Conservation (phyloP, 257 asterid species). For the Penstemon barbatus region DNA sequence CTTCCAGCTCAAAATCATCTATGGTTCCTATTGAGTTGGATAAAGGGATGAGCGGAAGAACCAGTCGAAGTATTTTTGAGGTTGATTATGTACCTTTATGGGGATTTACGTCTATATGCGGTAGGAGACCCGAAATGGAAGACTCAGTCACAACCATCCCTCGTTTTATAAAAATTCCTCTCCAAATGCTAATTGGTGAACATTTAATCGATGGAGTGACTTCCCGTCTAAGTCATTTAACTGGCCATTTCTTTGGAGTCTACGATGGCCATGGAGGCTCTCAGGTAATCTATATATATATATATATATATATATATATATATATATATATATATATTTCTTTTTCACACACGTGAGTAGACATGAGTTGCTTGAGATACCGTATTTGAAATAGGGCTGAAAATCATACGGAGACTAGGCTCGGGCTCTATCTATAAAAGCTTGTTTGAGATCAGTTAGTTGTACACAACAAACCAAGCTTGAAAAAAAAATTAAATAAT, state of each 20-base stretch:
- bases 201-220: constrained; percentile 47
- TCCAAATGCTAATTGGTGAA: constrained; percentile 62
- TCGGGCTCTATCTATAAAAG: too few species aligned
- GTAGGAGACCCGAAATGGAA: constrained; percentile 98
- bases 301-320: too few species aligned
- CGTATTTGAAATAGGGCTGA: too few species aligned
- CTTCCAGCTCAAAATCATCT: constrained; percentile 41
- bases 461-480: too few species aligned
- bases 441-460: too few species aligned
- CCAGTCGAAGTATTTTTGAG: constrained; percentile 70
- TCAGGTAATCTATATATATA: constrained; percentile 48
- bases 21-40: constrained; percentile 34
- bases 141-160: constrained; percentile 73
- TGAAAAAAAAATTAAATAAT: too few species aligned
- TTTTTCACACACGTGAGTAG: too few species aligned
- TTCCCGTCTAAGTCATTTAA: constrained; percentile 61
- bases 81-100: constrained; percentile 85
- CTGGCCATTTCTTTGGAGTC: constrained; percentile 91
- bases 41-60: constrained; percentile 36
- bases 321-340: too few species aligned
- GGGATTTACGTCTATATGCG: constrained; percentile 86
- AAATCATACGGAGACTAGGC: too few species aligned
- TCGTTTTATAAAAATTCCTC: constrained; percentile 66
- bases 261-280: constrained; percentile 99
- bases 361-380: too few species aligned